A percentile compares a stretch with the other conserved stretches of the same genome.
These are phyloP conservation scores for Yamadazyma triangularis DNA, from an alignment of 1,139 yeast species.

Conservation along the genomic window DNA sequence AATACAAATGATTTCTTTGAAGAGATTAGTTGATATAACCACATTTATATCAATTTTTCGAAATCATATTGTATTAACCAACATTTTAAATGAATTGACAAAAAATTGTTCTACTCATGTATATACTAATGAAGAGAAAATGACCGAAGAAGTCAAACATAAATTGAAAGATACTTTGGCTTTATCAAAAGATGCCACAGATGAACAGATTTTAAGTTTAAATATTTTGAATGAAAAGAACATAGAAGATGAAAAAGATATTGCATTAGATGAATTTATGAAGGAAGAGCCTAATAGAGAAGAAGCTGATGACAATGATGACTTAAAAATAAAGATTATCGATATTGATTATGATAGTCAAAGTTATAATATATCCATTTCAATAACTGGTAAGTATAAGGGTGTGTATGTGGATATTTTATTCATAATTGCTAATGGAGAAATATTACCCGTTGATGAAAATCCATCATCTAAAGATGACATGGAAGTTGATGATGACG, in stretches of 20 bases:
- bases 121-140: not conserved
- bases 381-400: constrained; percentile 18
- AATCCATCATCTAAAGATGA: constrained; percentile 8
- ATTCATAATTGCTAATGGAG: constrained; percentile 30
- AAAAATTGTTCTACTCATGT: constrained; percentile 1
- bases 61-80: constrained; percentile 26
- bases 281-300: constrained; percentile 5
- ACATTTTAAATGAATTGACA: constrained; percentile 12
- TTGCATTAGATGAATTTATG: constrained; percentile 11
- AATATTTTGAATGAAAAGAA: constrained; percentile 22
- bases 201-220: constrained; percentile 37
- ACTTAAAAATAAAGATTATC: constrained; percentile 18
- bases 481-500: constrained; percentile 24
- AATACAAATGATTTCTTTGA: constrained; percentile 19
- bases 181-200: constrained; percentile 33
- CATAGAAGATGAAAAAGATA: constrained; percentile 6
- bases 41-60: constrained; percentile 26
- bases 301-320: constrained; percentile 7
- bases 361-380: constrained; percentile 19
- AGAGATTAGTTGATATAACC: constrained; percentile 21
- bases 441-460: constrained; percentile 9
- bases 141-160: constrained; percentile 13
- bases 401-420: constrained; percentile 13
- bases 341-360: constrained; percentile 21
- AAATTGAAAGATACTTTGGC: constrained; percentile 35